Percentiles rank a stretch among this genome's conserved stretches.
These are phyloP conservation scores for Vigna trinervia DNA, from an alignment of 306 rosid species.

Conservation along the genomic window DNA sequence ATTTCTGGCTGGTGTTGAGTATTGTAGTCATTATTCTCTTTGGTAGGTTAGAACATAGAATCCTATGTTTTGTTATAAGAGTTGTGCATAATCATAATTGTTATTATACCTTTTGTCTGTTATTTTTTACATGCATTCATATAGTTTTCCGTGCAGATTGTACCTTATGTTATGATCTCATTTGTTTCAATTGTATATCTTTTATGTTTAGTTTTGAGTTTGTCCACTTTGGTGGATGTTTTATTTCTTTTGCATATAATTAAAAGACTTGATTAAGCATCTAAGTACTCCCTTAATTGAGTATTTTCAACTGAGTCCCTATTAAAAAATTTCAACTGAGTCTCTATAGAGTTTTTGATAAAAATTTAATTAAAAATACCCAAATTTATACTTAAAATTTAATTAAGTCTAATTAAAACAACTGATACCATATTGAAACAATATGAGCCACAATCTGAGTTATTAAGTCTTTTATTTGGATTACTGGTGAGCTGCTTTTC, in stretches of 20 bases:
- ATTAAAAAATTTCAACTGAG: too few relatives aligned
- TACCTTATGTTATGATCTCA: neutral
- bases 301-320: too few relatives aligned
- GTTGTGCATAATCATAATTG: constrained; percentile 2
- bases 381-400: too few relatives aligned
- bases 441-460: neutral
- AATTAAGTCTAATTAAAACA: neutral
- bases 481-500: constrained; percentile 22
- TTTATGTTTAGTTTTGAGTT: neutral
- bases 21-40: neutral
- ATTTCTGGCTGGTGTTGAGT: neutral
- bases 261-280: too few relatives aligned
- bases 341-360: too few relatives aligned
- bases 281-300: too few relatives aligned
- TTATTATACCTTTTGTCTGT: neutral
- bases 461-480: neutral
- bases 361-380: too few relatives aligned
- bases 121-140: neutral
- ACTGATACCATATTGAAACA: neutral
- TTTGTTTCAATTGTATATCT: too few relatives aligned
- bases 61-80: neutral
- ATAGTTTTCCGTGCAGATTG: neutral
- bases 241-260: neutral
- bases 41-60: neutral
- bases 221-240: neutral